phyloP scores from a whole-genome alignment of 1,284 basidiomycete genomes.

The Inonotus hispidus region DNA sequence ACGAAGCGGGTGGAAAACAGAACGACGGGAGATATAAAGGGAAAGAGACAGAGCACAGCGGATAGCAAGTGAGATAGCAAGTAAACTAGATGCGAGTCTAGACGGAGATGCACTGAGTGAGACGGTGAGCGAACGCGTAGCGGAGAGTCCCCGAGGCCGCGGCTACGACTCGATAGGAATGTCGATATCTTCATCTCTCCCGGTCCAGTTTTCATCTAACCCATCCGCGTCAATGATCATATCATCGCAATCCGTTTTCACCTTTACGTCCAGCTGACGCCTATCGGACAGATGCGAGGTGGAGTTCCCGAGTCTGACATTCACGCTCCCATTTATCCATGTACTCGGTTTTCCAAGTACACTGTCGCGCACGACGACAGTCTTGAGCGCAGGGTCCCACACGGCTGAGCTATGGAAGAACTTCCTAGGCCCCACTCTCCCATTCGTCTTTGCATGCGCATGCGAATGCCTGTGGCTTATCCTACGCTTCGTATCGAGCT shows the following conservation, averaged over 20 bases:
- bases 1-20: neutral
- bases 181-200: conserved; percentile 3
- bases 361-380: conserved; percentile 15
- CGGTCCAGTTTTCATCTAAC: conserved; percentile 3
- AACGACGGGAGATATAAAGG: neutral
- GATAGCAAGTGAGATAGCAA: neutral
- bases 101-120: neutral
- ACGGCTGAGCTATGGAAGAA: conserved; percentile 52
- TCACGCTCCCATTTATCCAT: neutral
- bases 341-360: neutral
- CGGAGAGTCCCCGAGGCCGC: neutral
- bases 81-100: neutral
- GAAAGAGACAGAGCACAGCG: neutral
- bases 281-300: neutral
- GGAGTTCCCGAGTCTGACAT: neutral
- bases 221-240: conserved; percentile 10
- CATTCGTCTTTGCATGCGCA: conserved; percentile 27
- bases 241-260: neutral
- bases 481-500: conserved; percentile 7
- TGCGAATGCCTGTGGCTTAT: conserved; percentile 10
- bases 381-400: conserved; percentile 31
- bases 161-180: conserved; percentile 12
- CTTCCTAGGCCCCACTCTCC: conserved; percentile 22
- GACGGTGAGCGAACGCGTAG: neutral
- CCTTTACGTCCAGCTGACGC: neutral